These are phyloP conservation scores for Medicago truncatula DNA, from an alignment of 306 rosid genomes.

Conservation along the genomic window DNA sequence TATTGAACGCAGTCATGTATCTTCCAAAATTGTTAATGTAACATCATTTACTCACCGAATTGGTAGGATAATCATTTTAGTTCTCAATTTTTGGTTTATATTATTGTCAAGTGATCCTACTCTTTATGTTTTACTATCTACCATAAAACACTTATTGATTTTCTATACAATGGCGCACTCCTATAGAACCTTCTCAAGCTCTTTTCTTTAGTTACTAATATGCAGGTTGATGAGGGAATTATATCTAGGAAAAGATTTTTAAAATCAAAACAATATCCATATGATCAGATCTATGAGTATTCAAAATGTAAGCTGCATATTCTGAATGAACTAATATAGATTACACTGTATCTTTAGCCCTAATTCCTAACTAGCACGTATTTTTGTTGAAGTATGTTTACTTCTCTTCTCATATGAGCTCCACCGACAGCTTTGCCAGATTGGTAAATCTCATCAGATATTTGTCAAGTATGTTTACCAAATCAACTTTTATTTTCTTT, in stretches of 20 bases:
- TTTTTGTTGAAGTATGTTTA: conserved; percentile 63
- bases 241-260: conserved; percentile 68
- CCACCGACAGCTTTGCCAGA: conserved; percentile 65
- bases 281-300: conserved; percentile 72
- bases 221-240: conserved; percentile 67
- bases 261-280: conserved; percentile 65
- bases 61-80: conserved; percentile 54
- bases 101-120: conserved; percentile 34
- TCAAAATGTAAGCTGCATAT: conserved; percentile 70
- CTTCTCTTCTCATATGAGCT: conserved; percentile 83
- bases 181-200: conserved; percentile 35
- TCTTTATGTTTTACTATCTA: conserved; percentile 27
- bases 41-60: conserved; percentile 84
- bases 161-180: conserved; percentile 1
- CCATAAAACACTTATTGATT: not conserved
- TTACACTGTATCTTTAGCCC: conserved; percentile 27
- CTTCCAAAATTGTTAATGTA: conserved; percentile 85
- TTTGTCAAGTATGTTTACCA: conserved; percentile 67
- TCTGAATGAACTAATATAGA: conserved; percentile 19
- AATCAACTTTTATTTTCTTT: conserved; percentile 28
- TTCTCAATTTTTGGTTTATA: conserved; percentile 24
- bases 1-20: conserved; percentile 67
- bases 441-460: conserved; percentile 61
- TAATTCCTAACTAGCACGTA: conserved; percentile 41
- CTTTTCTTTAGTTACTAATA: conserved; percentile 55